phyloP scores from a whole-genome alignment of 257 asterid genomes.

The Capsicum rhomboideum region DNA sequence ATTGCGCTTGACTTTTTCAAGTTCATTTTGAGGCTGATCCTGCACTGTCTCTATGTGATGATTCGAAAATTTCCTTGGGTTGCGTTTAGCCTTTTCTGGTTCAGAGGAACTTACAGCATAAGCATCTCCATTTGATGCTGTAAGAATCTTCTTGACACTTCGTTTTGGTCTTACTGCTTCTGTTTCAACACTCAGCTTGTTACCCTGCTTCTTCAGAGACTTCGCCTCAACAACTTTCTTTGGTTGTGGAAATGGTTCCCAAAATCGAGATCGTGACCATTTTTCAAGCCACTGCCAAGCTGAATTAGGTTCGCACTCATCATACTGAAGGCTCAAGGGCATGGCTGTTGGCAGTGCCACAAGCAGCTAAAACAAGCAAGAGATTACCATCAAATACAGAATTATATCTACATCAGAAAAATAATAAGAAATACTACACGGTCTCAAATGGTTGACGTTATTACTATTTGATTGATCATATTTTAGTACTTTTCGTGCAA shows the following conservation, averaged over 20 bases:
- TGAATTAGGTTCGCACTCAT: constrained; percentile 60
- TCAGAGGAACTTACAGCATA: constrained; percentile 28
- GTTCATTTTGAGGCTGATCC: constrained; percentile 34
- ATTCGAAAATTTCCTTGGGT: constrained; percentile 7
- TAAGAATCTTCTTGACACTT: constrained; percentile 47
- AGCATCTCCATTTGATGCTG: constrained; percentile 42
- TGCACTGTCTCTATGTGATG: constrained; percentile 5
- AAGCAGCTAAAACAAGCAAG: constrained; percentile 48
- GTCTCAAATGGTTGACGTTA: not conserved
- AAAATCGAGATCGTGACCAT: constrained; percentile 71
- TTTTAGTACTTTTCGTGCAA: not conserved
- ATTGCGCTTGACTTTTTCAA: constrained; percentile 61
- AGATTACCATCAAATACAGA: not conserved
- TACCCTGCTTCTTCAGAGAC: constrained; percentile 45
- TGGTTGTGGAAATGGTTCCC: constrained; percentile 53
- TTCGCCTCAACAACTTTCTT: constrained; percentile 31
- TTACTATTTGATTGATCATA: not conserved
- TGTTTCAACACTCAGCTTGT: constrained; percentile 22
- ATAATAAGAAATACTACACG: not conserved
- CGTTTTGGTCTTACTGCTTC: constrained; percentile 64
- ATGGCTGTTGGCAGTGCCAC: constrained; percentile 58
- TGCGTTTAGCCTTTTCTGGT: constrained; percentile 19
- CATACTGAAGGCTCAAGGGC: constrained; percentile 87
- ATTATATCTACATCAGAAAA: not conserved
- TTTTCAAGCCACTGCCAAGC: constrained; percentile 86